Percentiles rank a stretch among this genome's conserved stretches.
phyloP scores from a whole-genome alignment of 805 yeast species.

The Zygotorulaspora chibaensis region DNA sequence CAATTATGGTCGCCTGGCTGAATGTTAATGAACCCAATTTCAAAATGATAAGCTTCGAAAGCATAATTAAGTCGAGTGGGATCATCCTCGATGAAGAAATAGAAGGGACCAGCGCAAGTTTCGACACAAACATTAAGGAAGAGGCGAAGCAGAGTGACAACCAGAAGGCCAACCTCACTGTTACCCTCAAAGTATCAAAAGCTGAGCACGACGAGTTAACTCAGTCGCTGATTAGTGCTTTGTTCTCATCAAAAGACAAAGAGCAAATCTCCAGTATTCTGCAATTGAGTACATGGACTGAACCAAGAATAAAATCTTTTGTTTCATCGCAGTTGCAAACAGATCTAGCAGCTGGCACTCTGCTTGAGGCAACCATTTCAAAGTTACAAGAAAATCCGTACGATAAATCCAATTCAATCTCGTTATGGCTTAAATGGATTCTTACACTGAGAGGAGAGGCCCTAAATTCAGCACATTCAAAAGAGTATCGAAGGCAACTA shows the following conservation, averaged over 20 bases:
- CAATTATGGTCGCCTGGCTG: constrained; percentile 36
- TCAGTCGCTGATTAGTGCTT: constrained; percentile 27
- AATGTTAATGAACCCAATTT: constrained; percentile 40
- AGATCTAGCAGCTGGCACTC: constrained; percentile 38
- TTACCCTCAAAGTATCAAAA: constrained; percentile 18
- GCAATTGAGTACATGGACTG: constrained; percentile 27
- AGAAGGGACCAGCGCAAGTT: constrained; percentile 23
- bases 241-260: constrained; percentile 24
- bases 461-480: constrained; percentile 21
- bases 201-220: constrained; percentile 29
- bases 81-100: constrained; percentile 31
- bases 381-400: constrained; percentile 39
- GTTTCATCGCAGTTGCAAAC: constrained; percentile 38
- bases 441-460: constrained; percentile 58
- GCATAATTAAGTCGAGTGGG: constrained; percentile 20
- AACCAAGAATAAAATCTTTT: constrained; percentile 28
- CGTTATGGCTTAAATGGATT: constrained; percentile 77
- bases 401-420: constrained; percentile 25
- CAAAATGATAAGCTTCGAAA: constrained; percentile 24
- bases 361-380: constrained; percentile 47
- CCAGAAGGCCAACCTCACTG: constrained; percentile 14
- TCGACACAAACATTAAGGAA: constrained; percentile 21
- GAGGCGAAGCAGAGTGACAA: constrained; percentile 8
- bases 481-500: constrained; percentile 38
- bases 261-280: constrained; percentile 28